Evolutionary conservation across 768 basidiomycete genomes (phyloP), one percentile per base, ranked within the genome.

Genomic region (Leccinum pellstonianum): DNA sequence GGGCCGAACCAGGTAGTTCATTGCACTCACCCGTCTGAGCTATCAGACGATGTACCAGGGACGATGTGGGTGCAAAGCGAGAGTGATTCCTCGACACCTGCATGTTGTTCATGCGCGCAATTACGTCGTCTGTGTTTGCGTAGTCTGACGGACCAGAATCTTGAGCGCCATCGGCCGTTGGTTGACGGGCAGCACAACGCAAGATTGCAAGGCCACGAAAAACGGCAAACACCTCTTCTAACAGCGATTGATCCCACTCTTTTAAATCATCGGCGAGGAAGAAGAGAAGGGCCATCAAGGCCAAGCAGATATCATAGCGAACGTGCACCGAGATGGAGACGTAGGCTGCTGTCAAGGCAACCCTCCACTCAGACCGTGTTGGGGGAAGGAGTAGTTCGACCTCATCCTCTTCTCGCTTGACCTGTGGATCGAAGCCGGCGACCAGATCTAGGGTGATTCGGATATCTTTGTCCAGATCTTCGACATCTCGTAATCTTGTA

Each of bases 351-450:
- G 83, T 82, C 33, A 90, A 76, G 31, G 83, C 84, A 56, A 79
- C 80, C 53, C 77, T 79, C 86, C 87, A 88, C 55, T 85, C 81
- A 15, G 87, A 86, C 43, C 77, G 76, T 37, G 82, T 77, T 55
- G 81, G 77, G 27, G 83, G 83, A 33, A 77, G 70, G 35, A 84
- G 77, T 15, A 77, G 63, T 51, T 84, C 85, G 17, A 81, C 79
- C 64, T 91, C 90, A 31, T 89, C 86, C 64, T 88, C 87, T 72
- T 94, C 92, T 62, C 77, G 77, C 72, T 93, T 93, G 60, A 92
- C 82, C 29, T 83, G 78, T 23, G 69, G 81, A 64, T 90, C 88
- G 65, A 89, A 84, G 29, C 84, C 86, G 46, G 87, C 88, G 55
- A 92, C 83, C 52, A 86, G 78, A 69, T 92, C 88, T 50, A 92